Evolutionary conservation across 192 early-diverging fungal genomes (phyloP).

Genomic region (Coemansia sp.): DNA sequence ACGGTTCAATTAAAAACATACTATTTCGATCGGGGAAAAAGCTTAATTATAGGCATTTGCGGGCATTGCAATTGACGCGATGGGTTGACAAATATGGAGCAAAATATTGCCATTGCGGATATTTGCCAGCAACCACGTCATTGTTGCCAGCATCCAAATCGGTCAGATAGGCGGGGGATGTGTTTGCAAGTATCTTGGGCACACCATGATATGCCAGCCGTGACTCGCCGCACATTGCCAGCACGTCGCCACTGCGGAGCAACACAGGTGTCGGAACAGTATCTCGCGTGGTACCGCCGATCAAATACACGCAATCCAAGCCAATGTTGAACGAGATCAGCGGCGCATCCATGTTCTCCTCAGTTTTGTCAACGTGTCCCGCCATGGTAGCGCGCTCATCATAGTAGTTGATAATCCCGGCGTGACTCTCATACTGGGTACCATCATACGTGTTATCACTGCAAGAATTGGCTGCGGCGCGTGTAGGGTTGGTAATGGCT

Average conservation of each 20-base stretch:
- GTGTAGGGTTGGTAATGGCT: conserved; percentile 55
- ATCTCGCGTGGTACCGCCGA: conserved; percentile 75
- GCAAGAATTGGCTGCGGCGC: background rate
- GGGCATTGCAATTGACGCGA: conserved; percentile 89
- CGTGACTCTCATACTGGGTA: conserved; percentile 69
- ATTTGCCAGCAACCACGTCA: conserved; percentile 28
- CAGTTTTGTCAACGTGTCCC: conserved; percentile 91
- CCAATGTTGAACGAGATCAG: conserved; percentile 70
- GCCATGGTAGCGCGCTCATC: conserved; percentile 77
- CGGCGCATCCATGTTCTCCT: conserved; percentile 80
- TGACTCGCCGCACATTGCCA: conserved; percentile 82
- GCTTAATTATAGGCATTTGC: conserved; percentile 60
- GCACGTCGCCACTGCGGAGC: conserved; percentile 82
- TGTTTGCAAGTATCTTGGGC: conserved; percentile 72
- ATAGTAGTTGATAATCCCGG: conserved; percentile 95
- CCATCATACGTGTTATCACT: conserved; percentile 59
- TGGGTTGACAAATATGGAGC: conserved; percentile 65
- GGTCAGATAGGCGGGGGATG: conserved; percentile 65
- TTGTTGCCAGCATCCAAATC: conserved; percentile 15
- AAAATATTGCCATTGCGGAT: conserved; percentile 66
- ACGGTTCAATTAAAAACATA: background rate
- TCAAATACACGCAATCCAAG: conserved; percentile 69
- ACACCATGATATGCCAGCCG: conserved; percentile 85
- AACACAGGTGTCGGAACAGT: conserved; percentile 66
- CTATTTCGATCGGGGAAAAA: background rate